phyloP scores from a whole-genome alignment of 2,329 filamentous ascomycete species.

The Alternaria rosae region DNA sequence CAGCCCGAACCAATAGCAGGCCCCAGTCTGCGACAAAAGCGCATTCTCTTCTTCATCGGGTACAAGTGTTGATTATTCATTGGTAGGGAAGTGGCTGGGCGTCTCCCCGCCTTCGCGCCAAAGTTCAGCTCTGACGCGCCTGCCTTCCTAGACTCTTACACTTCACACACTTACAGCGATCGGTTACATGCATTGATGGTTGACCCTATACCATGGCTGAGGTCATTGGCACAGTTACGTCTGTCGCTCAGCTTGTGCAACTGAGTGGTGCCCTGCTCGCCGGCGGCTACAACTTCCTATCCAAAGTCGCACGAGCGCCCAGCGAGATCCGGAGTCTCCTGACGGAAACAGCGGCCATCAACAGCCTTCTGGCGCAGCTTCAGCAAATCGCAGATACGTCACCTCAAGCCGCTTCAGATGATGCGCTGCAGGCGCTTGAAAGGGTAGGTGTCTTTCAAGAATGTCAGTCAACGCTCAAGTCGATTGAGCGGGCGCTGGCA shows the following conservation, averaged over 20 bases:
- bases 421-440: constrained; percentile 4
- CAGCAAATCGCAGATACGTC: constrained; percentile 7
- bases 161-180: not conserved
- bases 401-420: not conserved
- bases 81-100: not conserved
- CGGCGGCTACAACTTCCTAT: constrained; percentile 17
- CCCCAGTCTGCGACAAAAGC: too few relatives aligned
- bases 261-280: constrained; percentile 16
- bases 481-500: constrained; percentile 7
- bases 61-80: too few relatives aligned
- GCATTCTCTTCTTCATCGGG: too few relatives aligned
- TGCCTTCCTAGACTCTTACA: not conserved
- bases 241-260: constrained; percentile 13
- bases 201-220: not conserved
- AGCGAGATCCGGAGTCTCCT: constrained; percentile 16
- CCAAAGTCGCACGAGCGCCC: constrained; percentile 11
- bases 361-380: constrained; percentile 17
- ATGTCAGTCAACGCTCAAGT: constrained; percentile 2
- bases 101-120: not conserved
- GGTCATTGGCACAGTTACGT: constrained; percentile 7
- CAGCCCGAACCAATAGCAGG: too few relatives aligned
- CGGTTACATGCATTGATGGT: not conserved
- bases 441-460: constrained; percentile 8
- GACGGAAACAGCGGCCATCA: constrained; percentile 17
- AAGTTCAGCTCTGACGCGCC: not conserved